A percentile compares a stretch with the other conserved stretches of the same genome.
These are phyloP conservation scores for Penium margaritaceum DNA, from an alignment of 139 green algal genomes.

Conservation along the genomic window DNA sequence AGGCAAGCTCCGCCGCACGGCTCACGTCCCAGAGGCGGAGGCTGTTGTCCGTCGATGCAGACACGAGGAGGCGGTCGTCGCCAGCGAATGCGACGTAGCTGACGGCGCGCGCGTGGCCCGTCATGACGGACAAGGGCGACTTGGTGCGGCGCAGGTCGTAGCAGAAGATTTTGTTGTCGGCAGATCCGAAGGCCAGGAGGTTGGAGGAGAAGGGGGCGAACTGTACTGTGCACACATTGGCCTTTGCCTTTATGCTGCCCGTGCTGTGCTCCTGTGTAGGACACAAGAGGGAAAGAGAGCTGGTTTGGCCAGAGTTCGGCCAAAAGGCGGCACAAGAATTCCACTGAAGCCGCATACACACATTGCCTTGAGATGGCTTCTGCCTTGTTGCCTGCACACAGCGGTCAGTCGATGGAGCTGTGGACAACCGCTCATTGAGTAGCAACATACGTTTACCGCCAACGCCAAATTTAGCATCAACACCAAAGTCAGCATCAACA, in stretches of 20 bases:
- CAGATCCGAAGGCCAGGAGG: constrained; percentile 69
- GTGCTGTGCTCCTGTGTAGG: constrained; percentile 45
- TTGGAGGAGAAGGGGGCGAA: constrained; percentile 60
- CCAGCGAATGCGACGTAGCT: constrained; percentile 56
- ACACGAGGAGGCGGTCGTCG: constrained; percentile 39
- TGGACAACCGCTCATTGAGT: no score
- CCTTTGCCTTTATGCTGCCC: constrained; percentile 54
- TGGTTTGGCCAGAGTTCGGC: no score
- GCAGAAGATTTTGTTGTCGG: constrained; percentile 67
- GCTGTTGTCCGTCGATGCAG: constrained; percentile 53
- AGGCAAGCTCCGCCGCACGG: neutral
- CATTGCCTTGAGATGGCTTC: no score
- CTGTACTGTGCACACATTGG: constrained; percentile 79
- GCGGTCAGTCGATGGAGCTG: no score
- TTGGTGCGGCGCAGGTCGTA: constrained; percentile 37
- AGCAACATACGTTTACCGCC: no score
- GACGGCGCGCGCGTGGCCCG: constrained; percentile 65
- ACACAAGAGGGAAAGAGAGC: no score
- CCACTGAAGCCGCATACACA: no score
- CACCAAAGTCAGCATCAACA: no score
- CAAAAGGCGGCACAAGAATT: no score
- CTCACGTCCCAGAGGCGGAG: constrained; percentile 55
- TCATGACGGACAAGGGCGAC: constrained; percentile 48
- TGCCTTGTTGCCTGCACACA: no score
- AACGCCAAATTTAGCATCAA: no score